Percentiles rank a stretch among this genome's conserved stretches.
Conservation (phyloP, 352 stramenopile genomes). For the Globisporangium carolinianum region DNA sequence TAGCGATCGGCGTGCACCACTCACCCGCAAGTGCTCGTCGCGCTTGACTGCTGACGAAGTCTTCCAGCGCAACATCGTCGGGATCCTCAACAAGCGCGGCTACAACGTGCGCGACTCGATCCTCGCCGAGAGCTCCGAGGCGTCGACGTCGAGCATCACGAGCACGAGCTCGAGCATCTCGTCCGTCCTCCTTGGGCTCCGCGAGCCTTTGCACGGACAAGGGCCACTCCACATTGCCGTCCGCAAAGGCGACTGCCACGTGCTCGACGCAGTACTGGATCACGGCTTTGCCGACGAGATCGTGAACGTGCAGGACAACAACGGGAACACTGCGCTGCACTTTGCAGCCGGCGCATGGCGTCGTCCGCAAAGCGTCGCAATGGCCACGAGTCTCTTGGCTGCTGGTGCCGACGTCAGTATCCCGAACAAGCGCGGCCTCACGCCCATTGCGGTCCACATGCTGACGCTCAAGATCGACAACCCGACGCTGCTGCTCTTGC, state of each 20-base stretch:
- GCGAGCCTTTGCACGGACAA: constrained; percentile 71
- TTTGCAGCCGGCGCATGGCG: constrained; percentile 66
- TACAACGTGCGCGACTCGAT: constrained; percentile 76
- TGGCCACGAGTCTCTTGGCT: constrained; percentile 39
- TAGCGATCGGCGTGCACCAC: background rate
- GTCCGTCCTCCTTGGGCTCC: constrained; percentile 58
- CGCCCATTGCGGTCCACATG: constrained; percentile 69
- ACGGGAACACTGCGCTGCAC: constrained; percentile 78
- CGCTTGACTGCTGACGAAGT: constrained; percentile 39
- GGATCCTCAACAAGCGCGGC: constrained; percentile 74
- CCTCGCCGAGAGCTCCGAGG: constrained; percentile 42
- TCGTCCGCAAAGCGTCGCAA: constrained; percentile 30
- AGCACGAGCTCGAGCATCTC: constrained; percentile 56
- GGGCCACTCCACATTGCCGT: constrained; percentile 73
- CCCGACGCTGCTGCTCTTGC: constrained; percentile 47
- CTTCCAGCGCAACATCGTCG: constrained; percentile 63
- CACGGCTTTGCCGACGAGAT: constrained; percentile 67
- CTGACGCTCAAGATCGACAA: constrained; percentile 76
- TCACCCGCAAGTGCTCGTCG: constrained; percentile 7
- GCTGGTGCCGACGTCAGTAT: constrained; percentile 44
- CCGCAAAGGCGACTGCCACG: constrained; percentile 57
- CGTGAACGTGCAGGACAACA: constrained; percentile 62
- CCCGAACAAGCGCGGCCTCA: constrained; percentile 59
- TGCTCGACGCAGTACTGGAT: constrained; percentile 64
- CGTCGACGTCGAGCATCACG: constrained; percentile 52